Percentiles rank a stretch among this genome's conserved stretches.
These are phyloP conservation scores for Penicillium psychrosexuale DNA, from an alignment of 2,329 filamentous ascomycete species.

Conservation along the genomic window DNA sequence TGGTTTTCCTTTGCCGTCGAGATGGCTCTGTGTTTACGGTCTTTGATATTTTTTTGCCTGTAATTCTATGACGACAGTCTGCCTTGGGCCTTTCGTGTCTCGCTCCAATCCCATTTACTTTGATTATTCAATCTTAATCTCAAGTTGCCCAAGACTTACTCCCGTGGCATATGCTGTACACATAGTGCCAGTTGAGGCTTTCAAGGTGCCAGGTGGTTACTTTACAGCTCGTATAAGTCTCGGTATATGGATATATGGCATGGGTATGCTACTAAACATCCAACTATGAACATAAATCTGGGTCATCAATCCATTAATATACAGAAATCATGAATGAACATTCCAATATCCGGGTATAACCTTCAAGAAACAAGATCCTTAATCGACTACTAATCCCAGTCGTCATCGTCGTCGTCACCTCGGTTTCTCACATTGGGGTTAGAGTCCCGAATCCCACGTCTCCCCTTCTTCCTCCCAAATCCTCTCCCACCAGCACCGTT, in stretches of 20 bases:
- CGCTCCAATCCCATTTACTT: conserved; percentile 16
- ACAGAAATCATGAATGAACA: conserved; percentile 3
- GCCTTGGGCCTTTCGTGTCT: conserved; percentile 15
- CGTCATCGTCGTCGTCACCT: conserved; percentile 40
- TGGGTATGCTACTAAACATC: background rate
- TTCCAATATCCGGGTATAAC: background rate
- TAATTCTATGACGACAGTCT: conserved; percentile 38
- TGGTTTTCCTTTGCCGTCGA: conserved; percentile 9
- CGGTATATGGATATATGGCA: conserved; percentile 1
- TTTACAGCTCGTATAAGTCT: background rate
- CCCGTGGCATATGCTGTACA: background rate
- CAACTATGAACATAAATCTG: conserved; percentile 1
- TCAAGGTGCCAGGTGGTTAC: background rate
- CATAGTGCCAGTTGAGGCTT: background rate
- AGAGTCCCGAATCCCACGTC: conserved; percentile 32
- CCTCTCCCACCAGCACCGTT: conserved; percentile 18
- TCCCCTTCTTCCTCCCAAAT: conserved; percentile 5
- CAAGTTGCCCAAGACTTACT: background rate
- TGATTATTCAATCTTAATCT: background rate
- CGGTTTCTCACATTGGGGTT: conserved; percentile 25
- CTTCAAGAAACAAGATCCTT: conserved; percentile 14
- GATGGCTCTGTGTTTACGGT: conserved; percentile 24
- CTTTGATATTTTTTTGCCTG: conserved; percentile 26
- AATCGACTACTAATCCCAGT: conserved; percentile 49
- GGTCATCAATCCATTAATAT: conserved; percentile 7